These are phyloP conservation scores for Rhytidhysteron rufulum DNA, from an alignment of 2,329 filamentous ascomycete species.

Conservation along the genomic window DNA sequence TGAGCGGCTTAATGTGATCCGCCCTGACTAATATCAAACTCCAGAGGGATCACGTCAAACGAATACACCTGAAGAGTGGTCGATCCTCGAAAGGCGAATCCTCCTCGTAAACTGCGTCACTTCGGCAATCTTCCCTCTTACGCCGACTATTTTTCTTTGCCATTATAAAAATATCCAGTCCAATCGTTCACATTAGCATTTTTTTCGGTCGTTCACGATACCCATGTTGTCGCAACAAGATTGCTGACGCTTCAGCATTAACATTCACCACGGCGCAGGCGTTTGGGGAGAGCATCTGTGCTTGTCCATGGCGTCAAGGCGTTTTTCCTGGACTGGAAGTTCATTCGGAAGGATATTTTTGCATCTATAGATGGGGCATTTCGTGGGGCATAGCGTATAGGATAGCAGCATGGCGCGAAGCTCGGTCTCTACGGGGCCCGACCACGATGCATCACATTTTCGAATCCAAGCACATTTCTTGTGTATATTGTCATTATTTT, in stretches of 20 bases:
- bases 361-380: background rate
- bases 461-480: too few species aligned
- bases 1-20: background rate
- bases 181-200: too few species aligned
- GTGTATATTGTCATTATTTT: too few species aligned
- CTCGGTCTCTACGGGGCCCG: too few species aligned
- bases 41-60: constrained; percentile 39
- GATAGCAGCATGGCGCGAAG: background rate
- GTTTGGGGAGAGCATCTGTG: background rate
- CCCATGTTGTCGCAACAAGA: background rate
- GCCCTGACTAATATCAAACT: background rate
- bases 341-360: background rate
- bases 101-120: background rate
- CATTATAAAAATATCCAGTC: too few species aligned
- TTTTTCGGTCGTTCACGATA: background rate
- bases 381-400: background rate
- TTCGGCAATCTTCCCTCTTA: background rate
- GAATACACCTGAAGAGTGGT: constrained; percentile 34
- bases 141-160: background rate
- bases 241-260: background rate
- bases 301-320: background rate
- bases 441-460: too few species aligned
- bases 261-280: background rate
- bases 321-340: background rate
- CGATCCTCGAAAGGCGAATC: background rate